Evolutionary conservation across 352 stramenopile species (phyloP), one percentile per base, ranked within the genome.

Genomic region (Peronosclerospora sorghi): DNA sequence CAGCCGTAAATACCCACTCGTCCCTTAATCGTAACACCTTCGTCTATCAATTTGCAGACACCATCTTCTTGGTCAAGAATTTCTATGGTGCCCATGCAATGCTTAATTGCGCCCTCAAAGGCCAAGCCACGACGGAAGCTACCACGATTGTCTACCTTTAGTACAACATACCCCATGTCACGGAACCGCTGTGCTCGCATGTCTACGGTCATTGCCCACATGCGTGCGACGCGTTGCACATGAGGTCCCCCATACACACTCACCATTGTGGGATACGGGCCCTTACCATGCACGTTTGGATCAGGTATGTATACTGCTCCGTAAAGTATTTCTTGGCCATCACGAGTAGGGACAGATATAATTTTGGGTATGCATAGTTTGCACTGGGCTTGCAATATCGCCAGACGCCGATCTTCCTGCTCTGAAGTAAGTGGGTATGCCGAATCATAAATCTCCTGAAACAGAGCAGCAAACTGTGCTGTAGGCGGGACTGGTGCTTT

Each of bases 121-220:
- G 62, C 65, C 1, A 93, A 69, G 10, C 94, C 94, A 43, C 92
- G 84, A 48, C 87, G 77, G 48, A 89, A 92, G 28, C 79, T 96
- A 23, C 94, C 94, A 35, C 94, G 84, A 61, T 98, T 98, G 68
- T 98, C 94, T 17, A 95, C 90, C 64, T 97, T 98, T 35, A 98
- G 73, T 37, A 98, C 92, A 7, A 76, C 86, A 62, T 96, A 97
- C n/a, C 94, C 94, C 54, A 96, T 70, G 42, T 90, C 81, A 20
- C 88, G 74, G 44, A 97, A 83, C 9, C 80, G 63, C 64, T 97
- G 93, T 3, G 84, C 86, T 48, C 92, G 71, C 86, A 97, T 95
- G 61, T 98, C 92, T 9, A 86, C 85, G 18, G 86, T 97, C 47
- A 87, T 64, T 12, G 74, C 65, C 91, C 91, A 98, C 51, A 85